Evolutionary conservation across 2,329 filamentous ascomycete genomes (phyloP), one percentile per base, ranked within the genome.

Genomic region (Sarocladium oryzae): DNA sequence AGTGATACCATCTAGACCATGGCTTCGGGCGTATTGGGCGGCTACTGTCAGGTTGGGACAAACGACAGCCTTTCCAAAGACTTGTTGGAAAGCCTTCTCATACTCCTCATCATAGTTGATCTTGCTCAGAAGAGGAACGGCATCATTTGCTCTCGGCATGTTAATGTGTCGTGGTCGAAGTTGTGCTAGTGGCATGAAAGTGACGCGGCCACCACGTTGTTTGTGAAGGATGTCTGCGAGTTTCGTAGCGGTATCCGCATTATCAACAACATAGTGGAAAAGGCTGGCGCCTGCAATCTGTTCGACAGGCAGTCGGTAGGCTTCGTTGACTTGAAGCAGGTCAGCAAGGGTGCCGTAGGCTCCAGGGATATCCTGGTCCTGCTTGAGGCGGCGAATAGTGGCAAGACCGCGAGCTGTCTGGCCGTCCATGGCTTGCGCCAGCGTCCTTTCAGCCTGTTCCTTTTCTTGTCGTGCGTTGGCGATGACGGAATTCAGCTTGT

Each of bases 221-320:
- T 84, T 85, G 63, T 90, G 86, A 24, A 99, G 75, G 13, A 84
- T 79, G 57, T 92, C 86, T 38, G 93, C 82, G 30, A 96, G 80
- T 58, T 82, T 81, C 1, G 88, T 89, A 1, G 91, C 90, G 0
- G 91, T 96, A 36, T 87, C 82, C 54, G 95, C 89, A 48, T 86
- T 92, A 65, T 99, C 92, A 38, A 97, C 92, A 10, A 99, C 84
- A 58, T 96, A 96, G 68, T 99, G 89, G 70, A 99, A 99, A 8
- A 99, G 76, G 64, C 89, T 95, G 56, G 85, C 85, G 16, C 93
- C 93, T 2, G 92, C 93, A 49, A 91, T 93, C 59, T 95, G 89
- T 69, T 99, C 93, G 9, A 95, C 86, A 2, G 93, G 89, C 10
- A 91, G 83, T 54, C 90, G 84, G 69, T 96, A 97, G 50, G 82